These are phyloP conservation scores for Mycena venus DNA, from an alignment of 768 basidiomycete species.

Conservation along the genomic window DNA sequence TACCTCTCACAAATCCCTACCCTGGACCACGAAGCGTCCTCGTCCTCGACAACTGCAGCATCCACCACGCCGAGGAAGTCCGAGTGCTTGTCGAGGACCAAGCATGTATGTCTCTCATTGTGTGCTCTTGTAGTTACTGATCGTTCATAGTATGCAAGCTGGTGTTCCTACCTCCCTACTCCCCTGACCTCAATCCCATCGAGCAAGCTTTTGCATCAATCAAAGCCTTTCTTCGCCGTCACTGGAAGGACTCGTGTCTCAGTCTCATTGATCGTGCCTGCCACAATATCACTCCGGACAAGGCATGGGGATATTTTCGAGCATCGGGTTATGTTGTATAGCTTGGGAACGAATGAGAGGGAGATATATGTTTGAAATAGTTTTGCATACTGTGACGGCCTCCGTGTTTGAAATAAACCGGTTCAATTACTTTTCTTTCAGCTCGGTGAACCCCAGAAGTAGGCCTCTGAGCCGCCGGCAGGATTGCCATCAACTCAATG, in stretches of 20 bases:
- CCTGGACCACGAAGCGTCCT: not conserved
- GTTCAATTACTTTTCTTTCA: too few relatives aligned
- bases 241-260: constrained; percentile 8
- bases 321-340: constrained; percentile 19
- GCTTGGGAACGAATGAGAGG: too few relatives aligned
- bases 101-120: not conserved
- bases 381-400: too few relatives aligned
- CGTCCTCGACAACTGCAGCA: not conserved
- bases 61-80: too few relatives aligned
- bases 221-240: constrained; percentile 15
- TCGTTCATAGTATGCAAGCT: constrained; percentile 14
- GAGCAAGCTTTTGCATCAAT: constrained; percentile 36
- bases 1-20: not conserved
- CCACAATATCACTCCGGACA: constrained; percentile 27
- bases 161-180: constrained; percentile 44
- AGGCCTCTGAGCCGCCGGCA: too few relatives aligned
- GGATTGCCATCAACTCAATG: too few relatives aligned
- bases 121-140: not conserved
- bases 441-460: too few relatives aligned
- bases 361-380: too few relatives aligned
- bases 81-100: not conserved
- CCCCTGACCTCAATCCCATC: constrained; percentile 44
- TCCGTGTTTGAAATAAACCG: too few relatives aligned
- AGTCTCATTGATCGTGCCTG: constrained; percentile 4
- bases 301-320: constrained; percentile 21